Base-by-base conservation (phyloP, 495 filamentous ascomycete genomes). In the Pseudomonodictys pantanalensis region DNA sequence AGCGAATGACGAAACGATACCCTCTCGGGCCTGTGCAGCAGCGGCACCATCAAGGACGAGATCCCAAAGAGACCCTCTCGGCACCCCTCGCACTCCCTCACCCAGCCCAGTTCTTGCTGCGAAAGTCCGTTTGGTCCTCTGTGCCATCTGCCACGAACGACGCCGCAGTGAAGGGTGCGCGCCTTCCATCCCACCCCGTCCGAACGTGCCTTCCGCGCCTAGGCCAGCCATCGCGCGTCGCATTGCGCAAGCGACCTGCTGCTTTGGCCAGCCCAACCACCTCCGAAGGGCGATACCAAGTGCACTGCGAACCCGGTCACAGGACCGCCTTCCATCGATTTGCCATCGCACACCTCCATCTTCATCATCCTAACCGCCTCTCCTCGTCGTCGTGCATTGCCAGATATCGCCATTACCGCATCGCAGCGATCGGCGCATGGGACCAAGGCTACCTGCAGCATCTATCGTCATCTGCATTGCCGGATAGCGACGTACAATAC, bases 181-280 rank as follows among this genome's bases (percentile, higher is more conserved):
- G n/a, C n/a, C n/a, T n/a, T n/a, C n/a, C n/a, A n/a, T n/a, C n/a
- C 43, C 43, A 10, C 43, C 24, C 22, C 43, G 22, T 11, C 18
- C 43, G 7, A 4, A 7, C 7, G 25, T 24, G 5, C 43, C 43
- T 9, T 46, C 3, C 15, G 43, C 43, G 43, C 43, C 43, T 22
- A 46, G 43, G 22, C 43, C 43, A 23, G 18, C 38, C 38, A 12
- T 12, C 38, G 20, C 3, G 18, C 24, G 5, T 17, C 18, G 8
- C 32, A n/a, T 46, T 46, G 52, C 42, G 44, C 55, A 58, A 58
- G 44, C 49, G 49, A 58, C 55, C 44, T 50, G 55, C 43, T 49
- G 20, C 42, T 49, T 57, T 49, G n/a, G 54, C 44, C 55, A 17
- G 35, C 26, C 45, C 55, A 58, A 49, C 55, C 30, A 41, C 38